Base-by-base conservation (phyloP, 495 filamentous ascomycete genomes). In the Daldinia bambusicola region DNA sequence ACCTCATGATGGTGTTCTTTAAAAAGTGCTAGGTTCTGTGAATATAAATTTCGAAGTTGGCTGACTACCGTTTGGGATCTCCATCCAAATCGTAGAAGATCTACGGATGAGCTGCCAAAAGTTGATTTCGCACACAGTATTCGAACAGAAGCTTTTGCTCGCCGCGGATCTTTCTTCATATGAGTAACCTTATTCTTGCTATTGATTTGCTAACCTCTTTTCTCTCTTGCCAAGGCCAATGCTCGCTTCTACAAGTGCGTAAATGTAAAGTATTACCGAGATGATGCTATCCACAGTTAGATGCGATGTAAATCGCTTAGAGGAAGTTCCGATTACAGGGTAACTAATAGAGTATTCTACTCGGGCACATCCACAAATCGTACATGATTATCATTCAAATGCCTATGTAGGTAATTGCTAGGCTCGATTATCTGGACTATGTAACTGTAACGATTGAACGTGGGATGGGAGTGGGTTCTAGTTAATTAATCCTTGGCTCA, bases 1-100 rank as follows among this genome's bases (percentile, higher is more conserved):
- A 72, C 30, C 69, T 71, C 79, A 80, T 81, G 22, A 26, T 73
- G 40, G 2, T 26, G 6, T 2, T 64, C 40, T 1, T 3, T 26
- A 30, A 66, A 16, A 50, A 2, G 4, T 30, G 13, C n/a, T n/a
- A 10, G 41, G 40, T 7, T 9, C 12, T 13, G 22, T 6, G 10
- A 37, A 20, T 37, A 37, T 55, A 37, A 37, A 18, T 10, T 6
- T 20, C 12, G 41, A 8, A 45, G 16, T 6, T 26, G 26, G 26
- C 26, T 26, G 26, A 26, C 26, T 45, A 4, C n/a, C 34, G 16
- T 18, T 45, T 18, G 41, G 18, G 16, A 18, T 45, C n/a, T 41
- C 2, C 2, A 41, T 16, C 5, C n/a, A 6, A 2, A 6, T 36
- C 0, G 34, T 36, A 20, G 41, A 4, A 45, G 16, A 45, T 45